phyloP scores from a whole-genome alignment of 306 rosid species.

The Clitoria ternatea region DNA sequence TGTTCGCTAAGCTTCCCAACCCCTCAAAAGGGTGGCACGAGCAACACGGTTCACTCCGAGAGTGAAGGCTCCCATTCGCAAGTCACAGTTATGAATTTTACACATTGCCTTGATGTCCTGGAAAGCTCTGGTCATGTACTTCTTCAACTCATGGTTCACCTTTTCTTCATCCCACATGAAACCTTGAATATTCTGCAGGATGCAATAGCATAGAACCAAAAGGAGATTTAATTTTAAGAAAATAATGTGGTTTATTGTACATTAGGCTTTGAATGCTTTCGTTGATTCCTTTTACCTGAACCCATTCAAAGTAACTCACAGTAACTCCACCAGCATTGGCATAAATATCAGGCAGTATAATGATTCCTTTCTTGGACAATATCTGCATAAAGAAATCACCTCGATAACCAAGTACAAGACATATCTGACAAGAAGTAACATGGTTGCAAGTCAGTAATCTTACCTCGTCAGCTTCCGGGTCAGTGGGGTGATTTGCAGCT shows the following conservation, averaged over 20 bases:
- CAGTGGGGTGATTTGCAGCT: conserved; percentile 70
- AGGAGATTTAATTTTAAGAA: background rate
- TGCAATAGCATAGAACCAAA: background rate
- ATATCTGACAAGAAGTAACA: background rate
- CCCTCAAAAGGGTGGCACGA: conserved; percentile 60
- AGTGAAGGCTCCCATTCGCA: conserved; percentile 78
- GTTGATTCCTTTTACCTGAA: conserved; percentile 48
- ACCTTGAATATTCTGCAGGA: conserved; percentile 76
- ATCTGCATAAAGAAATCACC: conserved; percentile 29
- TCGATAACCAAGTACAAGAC: background rate
- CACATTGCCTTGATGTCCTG: conserved; percentile 64
- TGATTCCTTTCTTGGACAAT: conserved; percentile 54
- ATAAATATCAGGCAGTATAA: conserved; percentile 64
- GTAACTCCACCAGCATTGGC: conserved; percentile 79
- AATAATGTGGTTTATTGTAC: too few relatives aligned
- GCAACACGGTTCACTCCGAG: conserved; percentile 72
- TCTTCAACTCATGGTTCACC: conserved; percentile 56
- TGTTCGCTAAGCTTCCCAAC: conserved; percentile 57
- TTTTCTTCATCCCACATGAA: conserved; percentile 79
- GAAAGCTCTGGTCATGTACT: conserved; percentile 61
- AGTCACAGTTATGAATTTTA: conserved; percentile 47
- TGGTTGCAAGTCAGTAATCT: background rate
- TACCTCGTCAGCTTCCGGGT: conserved; percentile 69
- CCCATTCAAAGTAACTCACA: conserved; percentile 84
- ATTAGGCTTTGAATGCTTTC: background rate